Evolutionary conservation across 1,284 basidiomycete species (phyloP).

Genomic region (Moniliella sp.): DNA sequence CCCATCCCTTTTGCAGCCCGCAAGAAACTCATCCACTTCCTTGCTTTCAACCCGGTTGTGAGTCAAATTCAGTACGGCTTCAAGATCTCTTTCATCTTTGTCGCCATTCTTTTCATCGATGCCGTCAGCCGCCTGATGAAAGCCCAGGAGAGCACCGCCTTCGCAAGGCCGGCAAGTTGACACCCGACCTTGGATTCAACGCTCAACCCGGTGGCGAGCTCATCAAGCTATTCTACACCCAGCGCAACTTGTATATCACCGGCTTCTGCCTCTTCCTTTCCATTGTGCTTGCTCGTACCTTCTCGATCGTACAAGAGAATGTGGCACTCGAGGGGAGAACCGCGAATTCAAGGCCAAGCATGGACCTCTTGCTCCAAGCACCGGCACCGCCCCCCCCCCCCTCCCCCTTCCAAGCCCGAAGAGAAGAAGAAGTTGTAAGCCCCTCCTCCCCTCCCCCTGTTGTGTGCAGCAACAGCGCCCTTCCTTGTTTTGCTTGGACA

Average conservation of each 20-base stretch:
- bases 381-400: too few relatives aligned
- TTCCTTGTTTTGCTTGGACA: too few relatives aligned
- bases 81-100: slow-evolving; percentile 86
- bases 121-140: slow-evolving; percentile 80
- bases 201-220: slow-evolving; percentile 64
- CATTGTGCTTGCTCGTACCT: too few relatives aligned
- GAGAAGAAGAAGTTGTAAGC: too few relatives aligned
- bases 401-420: too few relatives aligned
- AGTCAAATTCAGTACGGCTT: slow-evolving; percentile 42
- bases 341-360: too few relatives aligned
- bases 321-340: too few relatives aligned
- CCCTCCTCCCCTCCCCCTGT: too few relatives aligned
- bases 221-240: slow-evolving; percentile 63
- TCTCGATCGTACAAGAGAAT: too few relatives aligned
- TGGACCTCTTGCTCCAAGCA: too few relatives aligned
- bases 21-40: slow-evolving; percentile 53
- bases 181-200: slow-evolving; percentile 53
- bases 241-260: slow-evolving; percentile 59
- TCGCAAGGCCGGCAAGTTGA: slow-evolving; percentile 45
- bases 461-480: too few relatives aligned
- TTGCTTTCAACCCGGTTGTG: slow-evolving; percentile 38
- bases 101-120: slow-evolving; percentile 59
- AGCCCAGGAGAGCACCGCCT: slow-evolving; percentile 54
- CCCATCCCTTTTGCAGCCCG: slow-evolving; percentile 52
- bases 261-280: slow-evolving; percentile 65